Percentiles rank a stretch among this genome's conserved stretches.
phyloP scores from a whole-genome alignment of 495 filamentous ascomycete species.

The Jackrogersella minutella region DNA sequence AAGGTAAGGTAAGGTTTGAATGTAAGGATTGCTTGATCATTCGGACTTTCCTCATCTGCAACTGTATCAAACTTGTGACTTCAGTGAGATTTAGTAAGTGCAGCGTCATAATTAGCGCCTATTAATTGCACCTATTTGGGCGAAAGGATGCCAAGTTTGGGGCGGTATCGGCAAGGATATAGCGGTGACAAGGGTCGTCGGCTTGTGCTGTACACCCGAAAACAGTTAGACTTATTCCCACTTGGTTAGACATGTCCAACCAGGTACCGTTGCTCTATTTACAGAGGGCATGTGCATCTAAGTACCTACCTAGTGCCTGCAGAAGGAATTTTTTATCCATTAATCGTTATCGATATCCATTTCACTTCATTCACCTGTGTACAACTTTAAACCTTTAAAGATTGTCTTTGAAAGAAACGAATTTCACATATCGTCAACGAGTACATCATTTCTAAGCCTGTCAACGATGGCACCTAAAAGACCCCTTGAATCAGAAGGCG shows the following conservation, averaged over 20 bases:
- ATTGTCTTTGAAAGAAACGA: no score
- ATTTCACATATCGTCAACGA: not conserved
- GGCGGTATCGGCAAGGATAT: conserved; percentile 28
- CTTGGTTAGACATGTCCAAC: conserved; percentile 14
- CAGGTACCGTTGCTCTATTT: not conserved
- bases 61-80: conserved; percentile 34
- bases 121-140: conserved; percentile 21
- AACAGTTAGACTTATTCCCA: conserved; percentile 1
- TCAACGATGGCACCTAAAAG: conserved; percentile 76
- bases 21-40: conserved; percentile 32
- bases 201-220: conserved; percentile 14
- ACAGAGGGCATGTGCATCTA: no score
- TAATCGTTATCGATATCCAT: conserved; percentile 23
- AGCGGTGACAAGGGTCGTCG: conserved; percentile 6
- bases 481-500: conserved; percentile 58
- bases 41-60: conserved; percentile 33
- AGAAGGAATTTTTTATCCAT: not conserved
- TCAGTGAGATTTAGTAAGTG: conserved; percentile 22
- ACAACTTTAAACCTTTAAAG: no score
- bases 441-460: conserved; percentile 12
- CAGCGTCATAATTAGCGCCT: conserved; percentile 39
- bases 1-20: not conserved
- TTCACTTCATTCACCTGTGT: no score
- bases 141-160: conserved; percentile 15
- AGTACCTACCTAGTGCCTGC: not conserved